Percentiles rank a stretch among this genome's conserved stretches.
phyloP scores from a whole-genome alignment of 2,329 filamentous ascomycete genomes.

The Ceratocystiopsis brevicomis region DNA sequence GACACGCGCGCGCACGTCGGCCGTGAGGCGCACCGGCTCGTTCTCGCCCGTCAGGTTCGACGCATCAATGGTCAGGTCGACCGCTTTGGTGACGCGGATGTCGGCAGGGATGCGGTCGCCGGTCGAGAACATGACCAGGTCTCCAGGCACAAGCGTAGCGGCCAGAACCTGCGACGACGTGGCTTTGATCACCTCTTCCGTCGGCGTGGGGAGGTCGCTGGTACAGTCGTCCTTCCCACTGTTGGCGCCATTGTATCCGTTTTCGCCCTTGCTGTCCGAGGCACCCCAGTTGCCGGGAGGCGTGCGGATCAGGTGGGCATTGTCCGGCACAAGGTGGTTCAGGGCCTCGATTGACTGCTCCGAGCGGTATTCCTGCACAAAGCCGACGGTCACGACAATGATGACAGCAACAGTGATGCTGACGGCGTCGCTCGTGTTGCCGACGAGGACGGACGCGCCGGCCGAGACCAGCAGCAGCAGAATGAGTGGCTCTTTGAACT shows the following conservation, averaged over 20 bases:
- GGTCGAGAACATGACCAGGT: conserved; percentile 83
- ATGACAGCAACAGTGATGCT: conserved; percentile 93
- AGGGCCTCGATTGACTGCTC: conserved; percentile 94
- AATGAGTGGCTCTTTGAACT: conserved; percentile 93
- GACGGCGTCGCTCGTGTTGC: conserved; percentile 84
- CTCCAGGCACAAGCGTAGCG: conserved; percentile 71
- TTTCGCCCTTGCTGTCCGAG: conserved; percentile 15
- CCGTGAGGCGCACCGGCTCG: conserved; percentile 66
- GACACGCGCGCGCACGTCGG: conserved; percentile 32
- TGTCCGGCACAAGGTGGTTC: conserved; percentile 83
- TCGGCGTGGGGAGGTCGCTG: conserved; percentile 34
- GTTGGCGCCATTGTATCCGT: conserved; percentile 11
- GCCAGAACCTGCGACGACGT: conserved; percentile 74
- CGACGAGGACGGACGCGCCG: conserved; percentile 70
- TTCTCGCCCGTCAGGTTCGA: conserved; percentile 96
- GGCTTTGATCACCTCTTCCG: conserved; percentile 46
- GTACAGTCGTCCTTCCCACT: conserved; percentile 28
- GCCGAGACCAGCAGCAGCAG: conserved; percentile 80
- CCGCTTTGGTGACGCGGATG: conserved; percentile 76
- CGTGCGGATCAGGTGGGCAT: conserved; percentile 73
- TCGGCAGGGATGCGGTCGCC: conserved; percentile 94
- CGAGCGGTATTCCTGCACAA: conserved; percentile 91
- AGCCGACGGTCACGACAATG: conserved; percentile 90
- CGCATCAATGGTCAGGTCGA: conserved; percentile 84
- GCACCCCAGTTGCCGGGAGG: conserved; percentile 19